Percentiles rank a stretch among this genome's conserved stretches.
Evolutionary conservation across 1,284 basidiomycete species (phyloP).

Genomic region (Coniophora puteana): DNA sequence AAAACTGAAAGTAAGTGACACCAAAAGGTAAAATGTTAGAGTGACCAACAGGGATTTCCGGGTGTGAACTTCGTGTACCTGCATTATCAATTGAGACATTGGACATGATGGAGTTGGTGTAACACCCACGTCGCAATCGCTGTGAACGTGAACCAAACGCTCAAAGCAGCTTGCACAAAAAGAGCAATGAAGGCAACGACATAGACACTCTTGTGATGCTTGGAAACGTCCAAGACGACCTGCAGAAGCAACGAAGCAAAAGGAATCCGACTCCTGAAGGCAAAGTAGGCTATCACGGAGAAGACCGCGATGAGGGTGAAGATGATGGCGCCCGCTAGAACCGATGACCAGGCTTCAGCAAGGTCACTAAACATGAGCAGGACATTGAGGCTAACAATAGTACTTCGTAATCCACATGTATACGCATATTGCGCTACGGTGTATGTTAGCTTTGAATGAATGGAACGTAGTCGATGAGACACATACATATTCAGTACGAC

Average conservation of each 20-base stretch:
- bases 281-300: conserved; percentile 63
- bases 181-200: conserved; percentile 73
- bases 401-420: conserved; percentile 81
- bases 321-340: conserved; percentile 67
- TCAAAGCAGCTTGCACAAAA: conserved; percentile 65
- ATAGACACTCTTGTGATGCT: conserved; percentile 80
- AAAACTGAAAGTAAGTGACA: conserved; percentile 3
- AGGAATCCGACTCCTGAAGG: conserved; percentile 71
- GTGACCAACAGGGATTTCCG: conserved; percentile 53
- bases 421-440: conserved; percentile 51
- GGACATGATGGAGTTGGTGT: conserved; percentile 6
- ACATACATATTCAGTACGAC: conserved; percentile 73
- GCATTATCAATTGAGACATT: conserved; percentile 5
- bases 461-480: conserved; percentile 1
- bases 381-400: conserved; percentile 50
- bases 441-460: conserved; percentile 2
- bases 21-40: conserved; percentile 9
- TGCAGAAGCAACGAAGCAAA: conserved; percentile 76
- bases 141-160: conserved; percentile 71
- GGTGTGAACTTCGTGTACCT: conserved; percentile 79
- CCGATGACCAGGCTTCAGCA: conserved; percentile 9
- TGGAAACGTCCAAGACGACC: conserved; percentile 79
- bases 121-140: conserved; percentile 59
- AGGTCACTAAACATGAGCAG: conserved; percentile 6
- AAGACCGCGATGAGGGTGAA: conserved; percentile 70